Evolutionary conservation across 202 grass and related monocot genomes (phyloP).

Genomic region (Carex sylvatica): DNA sequence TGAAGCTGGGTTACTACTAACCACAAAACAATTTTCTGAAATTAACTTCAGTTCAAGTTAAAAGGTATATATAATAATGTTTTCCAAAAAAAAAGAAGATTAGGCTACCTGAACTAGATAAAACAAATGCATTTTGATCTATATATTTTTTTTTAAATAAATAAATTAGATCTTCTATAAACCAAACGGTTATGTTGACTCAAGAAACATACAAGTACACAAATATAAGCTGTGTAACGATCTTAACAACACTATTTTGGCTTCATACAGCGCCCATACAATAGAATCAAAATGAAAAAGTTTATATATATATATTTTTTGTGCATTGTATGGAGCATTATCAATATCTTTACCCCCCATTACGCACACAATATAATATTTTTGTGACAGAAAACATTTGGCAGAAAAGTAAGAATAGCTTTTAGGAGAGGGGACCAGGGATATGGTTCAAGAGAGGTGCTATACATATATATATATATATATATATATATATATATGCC

Average conservation of each 20-base stretch:
- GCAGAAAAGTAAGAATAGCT: background rate
- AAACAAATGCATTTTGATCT: background rate
- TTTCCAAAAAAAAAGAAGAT: background rate
- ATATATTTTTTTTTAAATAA: background rate
- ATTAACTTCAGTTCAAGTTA: background rate
- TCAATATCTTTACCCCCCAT: too few species aligned
- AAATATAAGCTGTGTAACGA: too few species aligned
- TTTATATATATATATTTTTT: too few species aligned
- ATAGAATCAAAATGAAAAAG: too few species aligned
- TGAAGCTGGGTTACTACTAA: background rate
- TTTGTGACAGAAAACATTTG: slow-evolving; percentile 6
- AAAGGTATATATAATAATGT: background rate
- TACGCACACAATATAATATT: background rate
- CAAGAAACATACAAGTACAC: background rate
- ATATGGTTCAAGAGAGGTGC: background rate
- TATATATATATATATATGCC: too few species aligned
- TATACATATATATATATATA: background rate
- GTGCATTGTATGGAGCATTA: too few species aligned
- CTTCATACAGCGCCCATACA: too few species aligned
- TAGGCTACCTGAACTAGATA: background rate
- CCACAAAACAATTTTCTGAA: background rate
- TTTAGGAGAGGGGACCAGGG: background rate
- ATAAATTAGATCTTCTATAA: background rate
- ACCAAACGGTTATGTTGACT: background rate
- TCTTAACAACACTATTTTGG: too few species aligned